Evolutionary conservation across 352 stramenopile genomes (phyloP).

Genomic region (Phytophthora sp.): DNA sequence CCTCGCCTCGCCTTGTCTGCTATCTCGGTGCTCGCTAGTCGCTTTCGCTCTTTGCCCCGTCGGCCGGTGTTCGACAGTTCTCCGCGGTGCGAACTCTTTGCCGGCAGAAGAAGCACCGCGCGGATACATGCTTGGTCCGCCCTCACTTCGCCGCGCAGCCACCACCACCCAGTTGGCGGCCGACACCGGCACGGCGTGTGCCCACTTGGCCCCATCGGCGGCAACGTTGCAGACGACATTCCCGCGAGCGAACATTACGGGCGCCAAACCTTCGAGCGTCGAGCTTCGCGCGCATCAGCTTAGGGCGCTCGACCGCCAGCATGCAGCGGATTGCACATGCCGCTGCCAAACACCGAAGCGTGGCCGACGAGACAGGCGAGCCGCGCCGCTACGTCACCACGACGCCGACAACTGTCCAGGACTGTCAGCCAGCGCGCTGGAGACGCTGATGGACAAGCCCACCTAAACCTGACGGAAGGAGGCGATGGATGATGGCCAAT

Average conservation of each 20-base stretch:
- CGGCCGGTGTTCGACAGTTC: background rate
- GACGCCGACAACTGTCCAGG: background rate
- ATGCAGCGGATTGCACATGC: slow-evolving; percentile 2
- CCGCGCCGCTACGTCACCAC: slow-evolving; percentile 6
- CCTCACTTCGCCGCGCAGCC: slow-evolving; percentile 9
- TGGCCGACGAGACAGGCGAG: background rate
- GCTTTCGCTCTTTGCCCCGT: background rate
- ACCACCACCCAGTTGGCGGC: too few relatives aligned
- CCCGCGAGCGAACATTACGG: background rate
- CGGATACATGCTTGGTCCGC: slow-evolving; percentile 13
- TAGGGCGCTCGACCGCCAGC: background rate
- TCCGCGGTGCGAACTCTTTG: slow-evolving; percentile 7
- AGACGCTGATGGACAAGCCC: slow-evolving; percentile 1
- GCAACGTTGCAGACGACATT: background rate
- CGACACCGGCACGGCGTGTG: slow-evolving; percentile 1
- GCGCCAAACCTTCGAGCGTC: background rate
- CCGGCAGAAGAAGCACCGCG: slow-evolving; percentile 23
- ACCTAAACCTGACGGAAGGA: background rate
- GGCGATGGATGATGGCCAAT: too few relatives aligned
- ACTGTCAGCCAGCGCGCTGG: background rate
- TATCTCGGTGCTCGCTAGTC: slow-evolving; percentile 16
- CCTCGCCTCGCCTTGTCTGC: slow-evolving; percentile 41
- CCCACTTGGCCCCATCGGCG: background rate
- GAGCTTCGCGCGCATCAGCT: too few relatives aligned
- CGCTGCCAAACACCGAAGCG: slow-evolving; percentile 1